phyloP scores from a whole-genome alignment of 768 basidiomycete species.

The Trametes cinnabarina region DNA sequence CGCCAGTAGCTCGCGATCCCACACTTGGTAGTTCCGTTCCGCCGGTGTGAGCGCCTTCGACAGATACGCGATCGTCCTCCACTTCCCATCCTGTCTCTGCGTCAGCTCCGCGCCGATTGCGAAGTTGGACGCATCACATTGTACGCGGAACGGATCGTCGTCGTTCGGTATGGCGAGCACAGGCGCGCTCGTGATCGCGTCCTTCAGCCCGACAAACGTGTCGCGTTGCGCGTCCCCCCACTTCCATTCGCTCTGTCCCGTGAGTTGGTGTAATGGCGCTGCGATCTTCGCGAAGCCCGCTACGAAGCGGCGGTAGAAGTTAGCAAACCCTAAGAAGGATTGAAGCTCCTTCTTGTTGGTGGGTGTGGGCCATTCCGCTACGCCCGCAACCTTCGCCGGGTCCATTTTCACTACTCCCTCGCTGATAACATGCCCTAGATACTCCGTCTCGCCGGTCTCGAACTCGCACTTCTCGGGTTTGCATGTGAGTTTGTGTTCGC shows the following conservation, averaged over 20 bases:
- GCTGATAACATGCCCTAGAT: constrained; percentile 32
- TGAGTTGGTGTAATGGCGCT: constrained; percentile 19
- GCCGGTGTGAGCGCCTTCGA: constrained; percentile 15
- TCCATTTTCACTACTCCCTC: constrained; percentile 31
- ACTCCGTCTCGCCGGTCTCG: constrained; percentile 25
- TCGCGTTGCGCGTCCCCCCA: not conserved
- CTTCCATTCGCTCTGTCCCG: not conserved
- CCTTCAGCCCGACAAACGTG: not conserved
- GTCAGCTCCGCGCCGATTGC: constrained; percentile 29
- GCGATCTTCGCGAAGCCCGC: constrained; percentile 28
- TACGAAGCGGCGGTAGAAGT: constrained; percentile 34
- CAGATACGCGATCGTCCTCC: constrained; percentile 12
- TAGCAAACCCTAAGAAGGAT: constrained; percentile 29
- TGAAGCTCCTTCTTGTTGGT: constrained; percentile 20
- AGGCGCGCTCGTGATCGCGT: not conserved
- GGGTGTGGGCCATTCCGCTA: constrained; percentile 31
- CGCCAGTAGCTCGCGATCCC: constrained; percentile 39
- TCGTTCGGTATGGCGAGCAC: constrained; percentile 11
- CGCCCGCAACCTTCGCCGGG: constrained; percentile 30
- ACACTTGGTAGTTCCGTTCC: constrained; percentile 31
- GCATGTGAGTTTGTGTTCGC: constrained; percentile 33
- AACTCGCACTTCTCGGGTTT: constrained; percentile 41
- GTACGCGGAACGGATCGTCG: constrained; percentile 11
- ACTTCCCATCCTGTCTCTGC: constrained; percentile 19
- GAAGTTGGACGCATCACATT: no score